Evolutionary conservation across 2,329 filamentous ascomycete species (phyloP).

Genomic region (Sclerotinia sclerotiorum): DNA sequence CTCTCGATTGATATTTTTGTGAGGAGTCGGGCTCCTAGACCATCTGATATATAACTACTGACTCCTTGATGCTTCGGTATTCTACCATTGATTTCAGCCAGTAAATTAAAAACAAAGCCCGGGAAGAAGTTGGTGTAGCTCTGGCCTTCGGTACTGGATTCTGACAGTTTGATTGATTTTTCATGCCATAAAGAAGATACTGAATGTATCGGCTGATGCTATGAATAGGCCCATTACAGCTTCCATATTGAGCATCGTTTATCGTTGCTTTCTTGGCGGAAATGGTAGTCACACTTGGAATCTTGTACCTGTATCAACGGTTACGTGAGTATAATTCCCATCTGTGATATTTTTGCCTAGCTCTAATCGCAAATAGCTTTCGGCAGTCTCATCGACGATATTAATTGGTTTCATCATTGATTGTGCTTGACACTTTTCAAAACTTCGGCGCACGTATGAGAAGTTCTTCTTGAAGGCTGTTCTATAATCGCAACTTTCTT

Average conservation of each 20-base stretch:
- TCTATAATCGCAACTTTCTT: background rate
- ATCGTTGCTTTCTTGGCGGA: background rate
- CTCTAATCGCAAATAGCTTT: background rate
- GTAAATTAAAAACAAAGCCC: background rate
- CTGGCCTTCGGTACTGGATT: background rate
- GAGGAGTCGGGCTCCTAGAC: background rate
- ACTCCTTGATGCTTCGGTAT: background rate
- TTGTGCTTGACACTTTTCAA: background rate
- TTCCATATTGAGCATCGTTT: background rate
- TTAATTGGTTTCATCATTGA: slow-evolving; percentile 1
- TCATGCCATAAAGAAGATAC: background rate
- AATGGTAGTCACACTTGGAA: background rate
- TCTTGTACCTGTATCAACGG: background rate
- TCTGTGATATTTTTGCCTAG: background rate
- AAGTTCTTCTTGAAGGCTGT: background rate
- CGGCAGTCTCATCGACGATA: background rate
- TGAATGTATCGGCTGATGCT: background rate
- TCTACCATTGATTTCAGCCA: background rate
- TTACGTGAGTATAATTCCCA: background rate
- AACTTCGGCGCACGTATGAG: background rate
- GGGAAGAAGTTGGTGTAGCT: background rate
- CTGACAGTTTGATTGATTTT: background rate
- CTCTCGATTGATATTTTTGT: background rate
- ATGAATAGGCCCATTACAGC: background rate
- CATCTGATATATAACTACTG: background rate